Percentiles rank a stretch among this genome's conserved stretches.
These are phyloP conservation scores for Erigeron canadensis DNA, from an alignment of 129 eudicot species.

Conservation along the genomic window DNA sequence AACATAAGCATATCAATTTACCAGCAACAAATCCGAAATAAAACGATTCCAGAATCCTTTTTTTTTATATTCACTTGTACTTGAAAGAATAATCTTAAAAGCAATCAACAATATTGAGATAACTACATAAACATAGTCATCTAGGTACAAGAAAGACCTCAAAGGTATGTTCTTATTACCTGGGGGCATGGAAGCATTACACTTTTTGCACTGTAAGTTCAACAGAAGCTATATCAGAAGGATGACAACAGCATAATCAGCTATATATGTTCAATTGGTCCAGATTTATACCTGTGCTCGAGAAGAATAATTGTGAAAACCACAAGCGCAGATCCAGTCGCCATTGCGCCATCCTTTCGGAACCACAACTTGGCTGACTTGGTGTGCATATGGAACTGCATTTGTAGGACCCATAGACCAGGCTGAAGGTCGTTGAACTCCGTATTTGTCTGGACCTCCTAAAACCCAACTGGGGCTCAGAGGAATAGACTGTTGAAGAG, in stretches of 20 bases:
- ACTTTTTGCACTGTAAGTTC: slow-evolving; percentile 74
- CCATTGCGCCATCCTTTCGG: slow-evolving; percentile 89
- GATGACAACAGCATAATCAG: slow-evolving; percentile 15
- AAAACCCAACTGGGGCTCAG: slow-evolving; percentile 59
- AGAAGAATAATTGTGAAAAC: slow-evolving; percentile 93
- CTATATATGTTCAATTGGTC: not conserved
- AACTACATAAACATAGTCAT: not conserved
- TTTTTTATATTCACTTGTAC: not conserved
- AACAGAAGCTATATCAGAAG: slow-evolving; percentile 28
- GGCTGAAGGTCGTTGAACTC: slow-evolving; percentile 43
- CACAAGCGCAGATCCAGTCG: slow-evolving; percentile 95
- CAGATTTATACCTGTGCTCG: slow-evolving; percentile 61
- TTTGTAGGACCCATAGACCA: slow-evolving; percentile 54
- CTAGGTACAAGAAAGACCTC: not conserved
- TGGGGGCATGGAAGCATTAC: slow-evolving; percentile 74
- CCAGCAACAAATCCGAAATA: not conserved
- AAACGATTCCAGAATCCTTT: not conserved
- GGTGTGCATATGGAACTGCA: slow-evolving; percentile 44
- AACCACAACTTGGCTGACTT: slow-evolving; percentile 45
- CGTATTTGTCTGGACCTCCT: slow-evolving; percentile 50
- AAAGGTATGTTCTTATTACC: slow-evolving; percentile 32
- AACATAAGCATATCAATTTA: slow-evolving; percentile 30
- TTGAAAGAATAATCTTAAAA: not conserved
- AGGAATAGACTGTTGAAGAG: slow-evolving; percentile 56
- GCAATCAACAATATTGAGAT: not conserved